Evolutionary conservation across 306 rosid genomes (phyloP).

Genomic region (Trifolium subterraneum): DNA sequence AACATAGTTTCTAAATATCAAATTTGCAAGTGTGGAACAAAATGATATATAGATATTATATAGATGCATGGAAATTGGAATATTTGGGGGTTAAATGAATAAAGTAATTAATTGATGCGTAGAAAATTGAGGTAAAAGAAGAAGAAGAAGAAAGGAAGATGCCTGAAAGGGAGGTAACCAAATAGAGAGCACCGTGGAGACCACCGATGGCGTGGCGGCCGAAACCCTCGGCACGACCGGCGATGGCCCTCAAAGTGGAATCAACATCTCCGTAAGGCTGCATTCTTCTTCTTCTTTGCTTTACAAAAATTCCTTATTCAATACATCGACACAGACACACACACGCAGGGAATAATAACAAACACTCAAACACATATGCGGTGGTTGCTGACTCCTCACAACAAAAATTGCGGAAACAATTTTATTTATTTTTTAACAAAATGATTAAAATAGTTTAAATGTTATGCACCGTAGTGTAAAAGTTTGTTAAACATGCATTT

Average conservation of each 20-base stretch:
- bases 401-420: too few relatives aligned
- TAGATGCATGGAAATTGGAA: neutral
- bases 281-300: neutral
- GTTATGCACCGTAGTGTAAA: too few relatives aligned
- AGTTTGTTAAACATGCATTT: too few relatives aligned
- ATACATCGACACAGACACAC: too few relatives aligned
- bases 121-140: neutral
- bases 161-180: conserved; percentile 67
- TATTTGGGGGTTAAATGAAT: neutral
- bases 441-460: too few relatives aligned
- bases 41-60: neutral
- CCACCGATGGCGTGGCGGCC: conserved; percentile 68
- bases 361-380: too few relatives aligned
- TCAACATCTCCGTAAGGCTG: conserved; percentile 67
- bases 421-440: too few relatives aligned
- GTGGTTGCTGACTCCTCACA: too few relatives aligned
- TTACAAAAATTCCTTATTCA: too few relatives aligned
- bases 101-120: neutral
- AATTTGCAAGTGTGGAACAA: neutral
- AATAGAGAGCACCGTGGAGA: conserved; percentile 58
- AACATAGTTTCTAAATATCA: neutral
- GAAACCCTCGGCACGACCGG: conserved; percentile 69
- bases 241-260: conserved; percentile 55
- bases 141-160: neutral
- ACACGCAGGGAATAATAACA: too few relatives aligned